Conservation (phyloP, 176 grass and related monocot genomes). For the Rhynchospora tenuis region DNA sequence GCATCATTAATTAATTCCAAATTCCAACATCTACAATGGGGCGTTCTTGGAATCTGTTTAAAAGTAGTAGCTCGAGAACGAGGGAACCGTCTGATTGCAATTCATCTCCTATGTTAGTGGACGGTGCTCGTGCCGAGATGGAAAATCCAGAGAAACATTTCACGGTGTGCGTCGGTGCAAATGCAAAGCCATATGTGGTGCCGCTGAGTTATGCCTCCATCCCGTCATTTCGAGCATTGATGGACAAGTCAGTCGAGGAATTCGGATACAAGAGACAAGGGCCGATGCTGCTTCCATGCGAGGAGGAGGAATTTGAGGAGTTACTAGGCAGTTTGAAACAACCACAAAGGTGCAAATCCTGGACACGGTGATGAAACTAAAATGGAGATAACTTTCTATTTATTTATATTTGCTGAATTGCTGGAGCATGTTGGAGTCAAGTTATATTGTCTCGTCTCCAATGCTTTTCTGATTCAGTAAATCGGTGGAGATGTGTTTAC, state of each 20-base stretch:
- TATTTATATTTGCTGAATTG: background rate
- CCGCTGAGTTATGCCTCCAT: background rate
- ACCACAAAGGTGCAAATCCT: background rate
- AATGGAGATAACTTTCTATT: background rate
- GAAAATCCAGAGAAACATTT: constrained; percentile 10
- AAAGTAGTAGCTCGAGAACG: background rate
- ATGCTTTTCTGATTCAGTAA: background rate
- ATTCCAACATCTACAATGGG: background rate
- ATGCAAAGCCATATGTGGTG: constrained; percentile 8
- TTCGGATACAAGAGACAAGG: background rate
- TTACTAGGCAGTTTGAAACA: background rate
- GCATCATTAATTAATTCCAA: background rate
- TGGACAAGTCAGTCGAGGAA: constrained; percentile 1
- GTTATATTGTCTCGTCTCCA: too few relatives aligned
- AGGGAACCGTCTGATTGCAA: background rate
- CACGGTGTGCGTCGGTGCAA: background rate
- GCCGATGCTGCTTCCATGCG: background rate
- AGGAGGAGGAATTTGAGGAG: constrained; percentile 11
- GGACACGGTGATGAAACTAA: background rate
- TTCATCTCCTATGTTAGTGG: background rate
- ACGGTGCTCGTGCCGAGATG: constrained; percentile 4
- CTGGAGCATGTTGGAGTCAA: background rate
- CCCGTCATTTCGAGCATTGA: constrained; percentile 9
- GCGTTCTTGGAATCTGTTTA: constrained; percentile 3
- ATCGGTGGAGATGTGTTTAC: background rate